Percentiles rank a stretch among this genome's conserved stretches.
These are phyloP conservation scores for Komagataea norvegica DNA, from an alignment of 1,139 yeast genomes.

Conservation along the genomic window DNA sequence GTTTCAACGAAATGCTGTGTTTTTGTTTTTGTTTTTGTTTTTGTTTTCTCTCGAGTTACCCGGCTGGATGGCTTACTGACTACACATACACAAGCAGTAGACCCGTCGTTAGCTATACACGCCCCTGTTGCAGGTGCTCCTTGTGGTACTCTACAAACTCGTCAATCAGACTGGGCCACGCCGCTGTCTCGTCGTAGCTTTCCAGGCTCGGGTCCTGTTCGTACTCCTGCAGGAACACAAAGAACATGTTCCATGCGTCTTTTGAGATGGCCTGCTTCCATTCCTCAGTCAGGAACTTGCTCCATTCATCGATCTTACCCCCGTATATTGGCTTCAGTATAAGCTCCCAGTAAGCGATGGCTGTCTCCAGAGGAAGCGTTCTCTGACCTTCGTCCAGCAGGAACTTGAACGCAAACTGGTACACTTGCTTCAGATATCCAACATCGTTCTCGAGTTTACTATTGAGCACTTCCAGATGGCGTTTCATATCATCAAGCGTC, in stretches of 20 bases:
- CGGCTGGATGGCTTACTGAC: too few species aligned
- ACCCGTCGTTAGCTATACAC: too few species aligned
- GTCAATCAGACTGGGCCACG: slow-evolving; percentile 92
- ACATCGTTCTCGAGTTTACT: slow-evolving; percentile 33
- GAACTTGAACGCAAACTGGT: slow-evolving; percentile 67
- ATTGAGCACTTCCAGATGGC: slow-evolving; percentile 37
- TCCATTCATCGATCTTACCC: slow-evolving; percentile 45
- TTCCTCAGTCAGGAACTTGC: slow-evolving; percentile 37
- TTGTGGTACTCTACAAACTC: slow-evolving; percentile 65
- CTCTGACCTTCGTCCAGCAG: slow-evolving; percentile 59
- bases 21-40: too few species aligned
- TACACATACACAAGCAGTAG: too few species aligned
- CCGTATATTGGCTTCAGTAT: slow-evolving; percentile 40
- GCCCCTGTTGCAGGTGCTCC: slow-evolving; percentile 1
- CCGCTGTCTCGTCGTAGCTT: slow-evolving; percentile 69
- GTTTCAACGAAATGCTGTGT: not conserved
- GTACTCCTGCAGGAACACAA: slow-evolving; percentile 56
- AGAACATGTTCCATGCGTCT: slow-evolving; percentile 86
- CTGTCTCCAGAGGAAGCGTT: slow-evolving; percentile 55
- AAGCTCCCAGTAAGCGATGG: slow-evolving; percentile 74
- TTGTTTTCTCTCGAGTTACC: too few species aligned
- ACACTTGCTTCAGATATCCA: slow-evolving; percentile 50
- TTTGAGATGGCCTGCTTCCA: slow-evolving; percentile 47
- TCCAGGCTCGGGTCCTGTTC: slow-evolving; percentile 46
- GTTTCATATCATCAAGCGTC: slow-evolving; percentile 47